Base-by-base conservation (phyloP, 495 filamentous ascomycete genomes). In the Wilcoxina mikolae region DNA sequence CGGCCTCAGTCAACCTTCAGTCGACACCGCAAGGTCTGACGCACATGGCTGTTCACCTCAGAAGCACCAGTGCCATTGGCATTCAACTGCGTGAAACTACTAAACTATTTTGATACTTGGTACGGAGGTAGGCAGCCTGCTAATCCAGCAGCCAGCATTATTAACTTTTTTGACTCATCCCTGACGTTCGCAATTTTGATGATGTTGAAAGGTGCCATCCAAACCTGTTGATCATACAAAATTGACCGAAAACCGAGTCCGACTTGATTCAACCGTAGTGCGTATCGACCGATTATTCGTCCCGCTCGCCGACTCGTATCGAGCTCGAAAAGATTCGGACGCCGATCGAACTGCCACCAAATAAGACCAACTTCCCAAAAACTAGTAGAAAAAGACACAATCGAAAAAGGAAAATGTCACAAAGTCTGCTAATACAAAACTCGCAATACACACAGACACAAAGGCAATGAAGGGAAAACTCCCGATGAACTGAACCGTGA, bases 291-390 rank as follows among this genome's bases (percentile, higher is more conserved):
- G 60, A 58, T 48, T 47, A 44, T 48, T 44, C 51, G 35, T 27
- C 51, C 42, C 56, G 59, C 54, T 55, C 59, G 60, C 47, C 61
- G 59, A 59, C 61, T 63, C 60, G 60, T 58, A 46, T 46, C 43
- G 43, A 46, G 22, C n/a, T 39, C 35, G 43, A 46, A 46, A 24
- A 46, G 43, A 24, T 46, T 46, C 15, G 43, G 43, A 46, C 43
- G 43, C 43, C 43, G 43, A 46, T 62, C 56, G 60, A 63, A 63
- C 60, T 63, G 60, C 55, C 57, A 63, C 60, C 51, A 58, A 57
- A 62, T 63, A 63, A 63, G 58, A 55, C 59, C 57, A 62, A 58
- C 56, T 63, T 53, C 59, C 59, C 59, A 61, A 46, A 46, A 46
- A 44, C 31, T 38, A 38, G 31, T 38, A 38, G 31, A n/a, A n/a